Base-by-base conservation (phyloP, 345 rosid species). In the Conringia planisiliqua region DNA sequence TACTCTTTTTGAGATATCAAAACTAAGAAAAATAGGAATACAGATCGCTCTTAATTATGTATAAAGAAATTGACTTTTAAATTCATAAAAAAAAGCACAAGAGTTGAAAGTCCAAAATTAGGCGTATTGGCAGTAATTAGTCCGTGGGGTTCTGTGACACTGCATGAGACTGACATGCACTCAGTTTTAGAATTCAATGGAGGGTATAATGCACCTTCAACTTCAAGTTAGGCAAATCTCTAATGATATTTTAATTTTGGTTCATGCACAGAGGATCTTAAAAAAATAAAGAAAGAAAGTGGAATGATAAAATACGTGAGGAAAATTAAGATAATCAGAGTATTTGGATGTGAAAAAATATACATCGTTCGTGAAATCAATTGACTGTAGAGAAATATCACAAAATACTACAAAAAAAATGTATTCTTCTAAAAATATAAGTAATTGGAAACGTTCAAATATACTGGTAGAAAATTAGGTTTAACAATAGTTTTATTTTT, bases 141-240 rank as follows among this genome's bases (percentile, higher is more conserved):
- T 26, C 39, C 29, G 30, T 26, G 48, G 17, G 24, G 26, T 47
- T 71, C 38, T 44, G 40, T 11, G 47, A 62, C 40, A 27, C 39
- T 14, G 22, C 39, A 6, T 26, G 61, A 72, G 24, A 52, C 33
- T 30, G 63, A 42, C 36, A 39, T 14, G 64, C 65, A 73, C 71
- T 24, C 29, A 44, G 8, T 9, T 33, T 55, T 10, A 2, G 5
- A 44, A 64, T 22, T 24, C 39, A 55, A 36, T 65, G 77, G 44
- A 52, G 8, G 40, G 38, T 54, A 40, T 54, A 50, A 71, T 73
- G 29, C n/a, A 64, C 54, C 4, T 51, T 51, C 56, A 22, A n/a
- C 63, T 13, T 7, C 44, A 30, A 54, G 62, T 62, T 72, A 52
- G 77, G 55, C 44, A 62, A 44, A 18, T 51, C 5, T 50, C 14